phyloP scores from a whole-genome alignment of 2,329 filamentous ascomycete genomes.

The Hymenoscyphus salicellus region DNA sequence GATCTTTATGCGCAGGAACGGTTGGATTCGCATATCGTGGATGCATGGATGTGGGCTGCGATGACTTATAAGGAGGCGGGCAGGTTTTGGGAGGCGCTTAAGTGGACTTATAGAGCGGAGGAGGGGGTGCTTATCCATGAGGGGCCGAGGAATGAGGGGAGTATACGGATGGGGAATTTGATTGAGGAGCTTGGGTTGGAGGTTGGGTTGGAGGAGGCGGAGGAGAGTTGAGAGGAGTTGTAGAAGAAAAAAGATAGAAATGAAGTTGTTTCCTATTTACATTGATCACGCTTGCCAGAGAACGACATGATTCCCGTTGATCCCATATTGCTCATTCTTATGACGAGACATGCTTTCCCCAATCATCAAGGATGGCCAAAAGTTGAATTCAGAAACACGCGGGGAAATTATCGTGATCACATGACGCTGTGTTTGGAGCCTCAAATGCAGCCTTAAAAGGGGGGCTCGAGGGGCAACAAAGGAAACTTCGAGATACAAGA shows the following conservation, averaged over 20 bases:
- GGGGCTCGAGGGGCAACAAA: not conserved
- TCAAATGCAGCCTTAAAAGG: not conserved
- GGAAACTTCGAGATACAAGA: not conserved
- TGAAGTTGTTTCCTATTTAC: no score
- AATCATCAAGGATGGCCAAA: no score
- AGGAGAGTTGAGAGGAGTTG: not conserved
- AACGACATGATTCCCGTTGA: no score
- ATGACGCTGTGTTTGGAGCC: not conserved
- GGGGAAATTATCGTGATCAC: not conserved
- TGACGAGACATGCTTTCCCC: no score
- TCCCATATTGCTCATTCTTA: no score
- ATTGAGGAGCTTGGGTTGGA: slow-evolving; percentile 5
- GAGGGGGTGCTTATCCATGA: slow-evolving; percentile 14
- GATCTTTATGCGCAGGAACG: slow-evolving; percentile 39
- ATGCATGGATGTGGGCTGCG: slow-evolving; percentile 40
- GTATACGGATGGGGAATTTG: slow-evolving; percentile 7
- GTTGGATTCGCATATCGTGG: slow-evolving; percentile 31
- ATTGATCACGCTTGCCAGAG: no score
- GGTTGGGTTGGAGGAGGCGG: slow-evolving; percentile 10
- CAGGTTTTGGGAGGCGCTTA: slow-evolving; percentile 17
- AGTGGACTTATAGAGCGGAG: slow-evolving; percentile 15
- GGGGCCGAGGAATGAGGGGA: slow-evolving; percentile 10
- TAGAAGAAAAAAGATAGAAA: no score
- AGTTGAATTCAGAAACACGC: no score
- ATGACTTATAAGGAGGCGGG: slow-evolving; percentile 38